Conservation (phyloP, 2,329 filamentous ascomycete species). For the Lachnellula occidentalis region DNA sequence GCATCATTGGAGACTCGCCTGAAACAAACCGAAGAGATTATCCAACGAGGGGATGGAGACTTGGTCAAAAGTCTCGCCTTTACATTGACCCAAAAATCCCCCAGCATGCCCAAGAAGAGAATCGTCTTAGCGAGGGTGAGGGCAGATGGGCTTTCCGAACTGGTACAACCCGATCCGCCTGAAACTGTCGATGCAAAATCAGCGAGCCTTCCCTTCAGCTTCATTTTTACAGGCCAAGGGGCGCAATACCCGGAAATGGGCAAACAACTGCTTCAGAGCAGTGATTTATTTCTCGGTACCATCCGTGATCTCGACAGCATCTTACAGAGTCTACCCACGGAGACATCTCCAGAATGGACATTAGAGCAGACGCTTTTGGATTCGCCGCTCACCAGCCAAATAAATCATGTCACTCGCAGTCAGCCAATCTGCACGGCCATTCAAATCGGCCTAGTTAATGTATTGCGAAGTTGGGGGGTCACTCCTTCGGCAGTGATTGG, state of each 20-base stretch:
- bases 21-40: constrained; percentile 26
- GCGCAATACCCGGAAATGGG: constrained; percentile 19
- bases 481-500: constrained; percentile 35
- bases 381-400: not conserved
- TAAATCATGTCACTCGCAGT: not conserved
- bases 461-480: constrained; percentile 35
- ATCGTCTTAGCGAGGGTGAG: not conserved
- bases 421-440: constrained; percentile 32
- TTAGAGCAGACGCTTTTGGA: constrained; percentile 5
- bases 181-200: constrained; percentile 2
- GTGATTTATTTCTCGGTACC: constrained; percentile 29
- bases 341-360: not conserved
- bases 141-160: not conserved
- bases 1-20: not conserved
- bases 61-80: constrained; percentile 7
- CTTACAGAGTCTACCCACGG: constrained; percentile 5
- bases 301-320: constrained; percentile 7
- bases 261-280: constrained; percentile 14
- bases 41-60: not conserved
- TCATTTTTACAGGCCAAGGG: constrained; percentile 17
- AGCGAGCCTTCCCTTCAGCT: not conserved
- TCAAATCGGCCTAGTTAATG: constrained; percentile 39
- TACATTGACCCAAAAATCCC: constrained; percentile 27
- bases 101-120: too few relatives aligned
- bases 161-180: too few relatives aligned